Conservation (phyloP, 1,284 basidiomycete genomes). For the Naganishia liquefaciens region DNA sequence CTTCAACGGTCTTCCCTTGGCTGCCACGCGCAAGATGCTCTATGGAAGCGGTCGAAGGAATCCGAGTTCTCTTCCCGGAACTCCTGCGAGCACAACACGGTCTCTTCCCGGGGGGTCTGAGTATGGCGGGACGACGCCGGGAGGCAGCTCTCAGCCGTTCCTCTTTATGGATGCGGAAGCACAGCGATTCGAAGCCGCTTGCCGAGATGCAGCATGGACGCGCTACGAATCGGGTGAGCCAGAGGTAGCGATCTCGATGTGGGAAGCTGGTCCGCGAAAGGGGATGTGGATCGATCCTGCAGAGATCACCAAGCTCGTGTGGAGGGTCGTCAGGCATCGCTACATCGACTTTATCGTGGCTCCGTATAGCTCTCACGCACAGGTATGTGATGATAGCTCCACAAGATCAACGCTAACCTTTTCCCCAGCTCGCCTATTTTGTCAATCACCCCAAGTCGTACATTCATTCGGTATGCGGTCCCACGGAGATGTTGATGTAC, state of each 20-base stretch:
- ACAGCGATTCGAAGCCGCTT: conserved; percentile 13
- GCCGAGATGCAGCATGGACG: conserved; percentile 72
- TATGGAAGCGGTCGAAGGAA: conserved; percentile 49
- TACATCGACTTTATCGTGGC: conserved; percentile 96
- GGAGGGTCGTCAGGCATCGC: conserved; percentile 89
- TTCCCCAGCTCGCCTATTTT: conserved; percentile 81
- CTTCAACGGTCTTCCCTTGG: conserved; percentile 74
- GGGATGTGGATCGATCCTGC: conserved; percentile 64
- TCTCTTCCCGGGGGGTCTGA: conserved; percentile 16
- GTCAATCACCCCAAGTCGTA: conserved; percentile 90
- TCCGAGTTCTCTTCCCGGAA: conserved; percentile 56
- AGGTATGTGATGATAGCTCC: conserved; percentile 61
- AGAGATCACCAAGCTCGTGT: conserved; percentile 88
- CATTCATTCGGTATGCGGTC: conserved; percentile 90
- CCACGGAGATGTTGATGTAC: conserved; percentile 87
- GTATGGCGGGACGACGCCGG: conserved; percentile 2
- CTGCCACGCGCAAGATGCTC: conserved; percentile 53
- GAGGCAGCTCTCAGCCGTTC: conserved; percentile 7
- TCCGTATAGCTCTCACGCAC: conserved; percentile 90
- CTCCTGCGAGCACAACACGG: conserved; percentile 13
- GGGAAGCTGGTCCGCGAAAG: conserved; percentile 64
- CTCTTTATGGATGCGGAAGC: conserved; percentile 19
- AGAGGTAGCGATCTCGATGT: conserved; percentile 77
- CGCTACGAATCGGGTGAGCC: conserved; percentile 87
- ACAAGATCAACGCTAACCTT: neutral